These are phyloP conservation scores for Penicillium nordicum DNA, from an alignment of 2,329 filamentous ascomycete genomes.

Conservation along the genomic window DNA sequence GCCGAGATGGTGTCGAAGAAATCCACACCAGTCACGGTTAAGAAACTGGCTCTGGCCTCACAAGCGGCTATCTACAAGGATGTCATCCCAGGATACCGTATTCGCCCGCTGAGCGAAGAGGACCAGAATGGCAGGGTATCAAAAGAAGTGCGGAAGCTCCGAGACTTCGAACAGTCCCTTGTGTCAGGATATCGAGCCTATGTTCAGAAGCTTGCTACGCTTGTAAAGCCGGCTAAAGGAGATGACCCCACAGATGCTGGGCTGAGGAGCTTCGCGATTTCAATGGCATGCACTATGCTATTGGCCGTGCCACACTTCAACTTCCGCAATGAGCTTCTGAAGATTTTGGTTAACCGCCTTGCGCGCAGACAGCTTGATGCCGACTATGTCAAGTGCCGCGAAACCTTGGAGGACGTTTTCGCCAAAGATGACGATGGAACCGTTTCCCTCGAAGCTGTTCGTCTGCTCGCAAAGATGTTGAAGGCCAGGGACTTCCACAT, in stretches of 20 bases:
- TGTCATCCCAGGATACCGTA: slow-evolving; percentile 92
- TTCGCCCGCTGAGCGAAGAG: slow-evolving; percentile 75
- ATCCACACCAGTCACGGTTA: slow-evolving; percentile 64
- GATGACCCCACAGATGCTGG: slow-evolving; percentile 33
- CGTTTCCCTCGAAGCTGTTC: slow-evolving; percentile 80
- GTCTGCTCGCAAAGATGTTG: slow-evolving; percentile 90
- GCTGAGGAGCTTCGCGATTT: slow-evolving; percentile 72
- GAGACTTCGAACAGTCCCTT: slow-evolving; percentile 82
- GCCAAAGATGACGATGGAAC: slow-evolving; percentile 84
- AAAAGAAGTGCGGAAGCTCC: slow-evolving; percentile 80
- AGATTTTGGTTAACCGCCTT: slow-evolving; percentile 80
- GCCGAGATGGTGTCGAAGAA: slow-evolving; percentile 64
- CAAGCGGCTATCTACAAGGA: slow-evolving; percentile 92
- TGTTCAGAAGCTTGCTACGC: slow-evolving; percentile 67
- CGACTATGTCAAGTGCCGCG: slow-evolving; percentile 72
- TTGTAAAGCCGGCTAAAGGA: slow-evolving; percentile 58
- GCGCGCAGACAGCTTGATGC: slow-evolving; percentile 68
- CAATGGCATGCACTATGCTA: slow-evolving; percentile 78
- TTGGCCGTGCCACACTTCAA: slow-evolving; percentile 93
- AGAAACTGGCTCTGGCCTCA: slow-evolving; percentile 80
- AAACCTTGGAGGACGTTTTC: slow-evolving; percentile 78
- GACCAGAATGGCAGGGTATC: slow-evolving; percentile 76
- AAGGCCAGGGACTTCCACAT: slow-evolving; percentile 78
- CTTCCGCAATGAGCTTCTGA: slow-evolving; percentile 81
- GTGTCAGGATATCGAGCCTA: slow-evolving; percentile 82